These are phyloP conservation scores for Calocybe gangraenosa DNA, from an alignment of 768 basidiomycete species.

Conservation along the genomic window DNA sequence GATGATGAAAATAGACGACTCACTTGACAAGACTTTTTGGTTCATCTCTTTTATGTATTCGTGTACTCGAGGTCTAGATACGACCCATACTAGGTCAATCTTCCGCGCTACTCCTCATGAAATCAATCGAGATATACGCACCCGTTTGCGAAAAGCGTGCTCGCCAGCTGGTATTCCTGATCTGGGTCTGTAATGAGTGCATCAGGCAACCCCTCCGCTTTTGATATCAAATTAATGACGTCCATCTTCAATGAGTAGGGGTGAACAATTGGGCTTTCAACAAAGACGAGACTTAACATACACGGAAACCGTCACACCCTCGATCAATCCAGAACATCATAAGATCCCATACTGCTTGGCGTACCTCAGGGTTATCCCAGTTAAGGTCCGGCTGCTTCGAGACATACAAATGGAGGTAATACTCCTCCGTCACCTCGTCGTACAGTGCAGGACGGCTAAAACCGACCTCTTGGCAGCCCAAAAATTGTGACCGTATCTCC, in stretches of 20 bases:
- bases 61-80: conserved; percentile 55
- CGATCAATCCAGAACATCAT: conserved; percentile 75
- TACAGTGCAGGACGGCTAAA: conserved; percentile 80
- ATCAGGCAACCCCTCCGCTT: conserved; percentile 60
- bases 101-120: background rate
- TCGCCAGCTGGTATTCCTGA: conserved; percentile 50
- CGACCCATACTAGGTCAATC: too few relatives aligned
- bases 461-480: too few relatives aligned
- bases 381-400: conserved; percentile 73
- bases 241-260: conserved; percentile 45
- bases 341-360: conserved; percentile 54
- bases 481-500: too few relatives aligned
- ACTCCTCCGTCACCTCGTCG: conserved; percentile 60
- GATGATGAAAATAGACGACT: conserved; percentile 21
- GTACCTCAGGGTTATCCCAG: conserved; percentile 65
- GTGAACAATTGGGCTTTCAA: background rate
- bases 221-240: conserved; percentile 66
- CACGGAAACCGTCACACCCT: conserved; percentile 73
- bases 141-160: conserved; percentile 58
- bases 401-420: conserved; percentile 68
- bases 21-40: conserved; percentile 53
- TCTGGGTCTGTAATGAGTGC: conserved; percentile 52
- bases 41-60: conserved; percentile 69
- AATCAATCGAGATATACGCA: conserved; percentile 21
- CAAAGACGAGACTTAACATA: conserved; percentile 27